These are phyloP conservation scores for Setomelanomma holmii DNA, from an alignment of 2,329 filamentous ascomycete genomes.

Conservation along the genomic window DNA sequence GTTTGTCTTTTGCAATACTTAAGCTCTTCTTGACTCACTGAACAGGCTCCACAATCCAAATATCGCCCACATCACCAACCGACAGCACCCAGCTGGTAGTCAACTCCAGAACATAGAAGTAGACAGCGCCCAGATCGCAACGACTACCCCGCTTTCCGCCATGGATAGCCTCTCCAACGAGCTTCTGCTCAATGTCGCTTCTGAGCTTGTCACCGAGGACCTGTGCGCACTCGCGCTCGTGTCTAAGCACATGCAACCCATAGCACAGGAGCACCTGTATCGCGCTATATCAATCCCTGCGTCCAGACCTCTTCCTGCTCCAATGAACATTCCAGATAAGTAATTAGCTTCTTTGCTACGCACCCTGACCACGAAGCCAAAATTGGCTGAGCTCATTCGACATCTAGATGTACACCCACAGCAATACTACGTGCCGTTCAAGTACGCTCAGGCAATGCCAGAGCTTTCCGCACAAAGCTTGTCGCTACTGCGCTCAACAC, in stretches of 20 bases:
- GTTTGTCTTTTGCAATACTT: too few relatives aligned
- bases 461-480: not conserved
- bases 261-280: not conserved
- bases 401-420: not conserved
- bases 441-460: not conserved
- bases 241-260: not conserved
- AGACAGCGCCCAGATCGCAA: too few relatives aligned
- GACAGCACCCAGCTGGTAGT: too few relatives aligned
- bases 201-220: not conserved
- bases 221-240: not conserved
- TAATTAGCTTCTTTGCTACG: not conserved
- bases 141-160: not conserved
- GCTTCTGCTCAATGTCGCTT: not conserved
- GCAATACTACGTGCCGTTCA: not conserved
- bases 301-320: not conserved
- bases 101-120: too few relatives aligned
- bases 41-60: too few relatives aligned
- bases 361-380: not conserved
- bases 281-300: not conserved
- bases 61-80: too few relatives aligned
- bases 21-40: too few relatives aligned
- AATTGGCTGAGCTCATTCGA: not conserved
- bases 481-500: not conserved
- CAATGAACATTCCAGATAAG: not conserved
- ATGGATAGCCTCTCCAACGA: not conserved